Evolutionary conservation across 495 filamentous ascomycete species (phyloP).

Genomic region (Penicillium alfredii): DNA sequence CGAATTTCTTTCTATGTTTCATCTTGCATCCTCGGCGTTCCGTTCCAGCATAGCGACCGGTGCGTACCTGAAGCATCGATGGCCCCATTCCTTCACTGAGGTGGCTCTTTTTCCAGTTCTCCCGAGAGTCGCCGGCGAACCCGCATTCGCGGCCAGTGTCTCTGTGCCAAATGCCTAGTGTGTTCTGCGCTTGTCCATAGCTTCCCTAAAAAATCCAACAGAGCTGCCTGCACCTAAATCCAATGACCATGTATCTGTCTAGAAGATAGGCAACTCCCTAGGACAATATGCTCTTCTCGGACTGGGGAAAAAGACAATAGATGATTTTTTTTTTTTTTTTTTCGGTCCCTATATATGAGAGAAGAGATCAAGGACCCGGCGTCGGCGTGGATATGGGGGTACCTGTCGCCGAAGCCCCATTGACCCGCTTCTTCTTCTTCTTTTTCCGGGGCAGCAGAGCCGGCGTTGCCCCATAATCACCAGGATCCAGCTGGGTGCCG

Average conservation of each 20-base stretch:
- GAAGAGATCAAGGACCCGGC: constrained; percentile 31
- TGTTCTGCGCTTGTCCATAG: constrained; percentile 7
- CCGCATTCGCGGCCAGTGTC: not conserved
- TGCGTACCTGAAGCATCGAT: too few species aligned
- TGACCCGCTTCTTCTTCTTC: constrained; percentile 62
- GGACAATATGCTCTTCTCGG: not conserved
- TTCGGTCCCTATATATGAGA: not conserved
- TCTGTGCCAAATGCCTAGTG: not conserved
- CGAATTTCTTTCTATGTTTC: not conserved
- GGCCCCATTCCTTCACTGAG: too few species aligned
- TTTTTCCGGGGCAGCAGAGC: constrained; percentile 66
- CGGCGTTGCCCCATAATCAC: constrained; percentile 67
- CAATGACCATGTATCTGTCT: not conserved
- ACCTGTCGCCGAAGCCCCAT: constrained; percentile 36
- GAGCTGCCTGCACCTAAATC: not conserved
- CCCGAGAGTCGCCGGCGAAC: not conserved
- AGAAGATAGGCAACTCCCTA: too few species aligned
- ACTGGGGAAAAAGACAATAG: not conserved
- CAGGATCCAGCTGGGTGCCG: constrained; percentile 71
- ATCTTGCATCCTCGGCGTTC: not conserved
- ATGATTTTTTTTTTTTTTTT: too few species aligned
- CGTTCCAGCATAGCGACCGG: not conserved
- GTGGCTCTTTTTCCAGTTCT: too few species aligned
- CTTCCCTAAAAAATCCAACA: constrained; percentile 2
- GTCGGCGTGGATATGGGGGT: constrained; percentile 40